Conservation (phyloP, 2,329 filamentous ascomycete species). For the Verticillium zaregamsianum region DNA sequence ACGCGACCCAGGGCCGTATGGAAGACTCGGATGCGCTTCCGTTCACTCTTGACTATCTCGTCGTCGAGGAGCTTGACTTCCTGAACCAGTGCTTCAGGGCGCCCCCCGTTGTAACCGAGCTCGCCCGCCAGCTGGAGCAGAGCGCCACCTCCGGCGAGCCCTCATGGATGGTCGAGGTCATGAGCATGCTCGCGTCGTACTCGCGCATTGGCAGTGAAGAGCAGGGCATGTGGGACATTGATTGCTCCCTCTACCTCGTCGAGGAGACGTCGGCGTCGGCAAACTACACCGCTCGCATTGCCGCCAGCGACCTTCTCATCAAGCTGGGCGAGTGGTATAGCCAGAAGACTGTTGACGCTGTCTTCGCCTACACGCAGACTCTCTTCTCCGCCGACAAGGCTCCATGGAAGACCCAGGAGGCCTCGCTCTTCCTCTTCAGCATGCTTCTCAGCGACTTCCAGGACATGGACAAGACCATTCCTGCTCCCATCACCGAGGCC, state of each 20-base stretch:
- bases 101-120: constrained; percentile 80
- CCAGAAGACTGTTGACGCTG: constrained; percentile 68
- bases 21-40: constrained; percentile 90
- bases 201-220: constrained; percentile 90
- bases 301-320: constrained; percentile 86
- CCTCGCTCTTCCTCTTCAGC: constrained; percentile 79
- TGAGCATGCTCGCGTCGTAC: constrained; percentile 81
- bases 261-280: constrained; percentile 93
- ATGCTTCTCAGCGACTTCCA: constrained; percentile 79
- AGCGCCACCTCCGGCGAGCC: constrained; percentile 57
- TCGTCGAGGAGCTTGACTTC: constrained; percentile 92
- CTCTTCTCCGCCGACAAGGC: constrained; percentile 58
- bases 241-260: constrained; percentile 90
- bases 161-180: constrained; percentile 81
- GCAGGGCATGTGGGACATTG: constrained; percentile 92
- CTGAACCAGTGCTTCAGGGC: constrained; percentile 88
- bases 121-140: constrained; percentile 72
- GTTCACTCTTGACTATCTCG: constrained; percentile 89
- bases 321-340: constrained; percentile 90
- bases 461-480: constrained; percentile 70
- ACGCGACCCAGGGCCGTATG: constrained; percentile 79
- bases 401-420: constrained; percentile 66
- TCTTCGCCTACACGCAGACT: constrained; percentile 71
- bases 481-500: constrained; percentile 62
- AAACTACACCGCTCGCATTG: constrained; percentile 92